Evolutionary conservation across 2,329 filamentous ascomycete genomes (phyloP), one percentile per base, ranked within the genome.

Genomic region (Lojkania enalia): DNA sequence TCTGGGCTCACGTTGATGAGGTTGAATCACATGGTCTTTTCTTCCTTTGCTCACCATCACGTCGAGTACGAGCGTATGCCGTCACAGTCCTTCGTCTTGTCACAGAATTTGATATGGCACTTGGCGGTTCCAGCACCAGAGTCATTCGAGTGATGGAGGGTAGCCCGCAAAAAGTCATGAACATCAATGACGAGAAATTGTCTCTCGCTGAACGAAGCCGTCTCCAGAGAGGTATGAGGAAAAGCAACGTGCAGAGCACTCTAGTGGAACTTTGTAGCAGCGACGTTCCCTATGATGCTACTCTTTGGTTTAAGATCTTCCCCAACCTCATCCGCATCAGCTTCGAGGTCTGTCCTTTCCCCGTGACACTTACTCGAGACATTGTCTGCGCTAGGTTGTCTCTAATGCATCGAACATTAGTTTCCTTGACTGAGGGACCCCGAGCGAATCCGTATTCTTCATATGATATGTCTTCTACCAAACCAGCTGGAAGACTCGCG

Each of bases 261-360:
- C 75, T 99, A 14, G 87, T 97, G 23, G 92, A 97, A 65, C 81
- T 99, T 18, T 97, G 94, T 71, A 92, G 90, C 57, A 97, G 94
- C 71, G 94, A 97, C 57, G 84, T 94, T 19, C 90, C 90, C 0
- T 96, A 97, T 61, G 94, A 99, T 65, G 86, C 90, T 2, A 95
- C 91, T 0, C 74, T 99, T 11, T 99, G 94, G 94, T 95, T 94
- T 73, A 99, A 97, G 64, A 86, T 97, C 14, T 99, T 99, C 61
- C 95, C 94, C 3, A 97, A 96, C 61, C 79, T 99, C 21, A 88
- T 99, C 44, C 84, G 90, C 9, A 86, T 95, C 55, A 90, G 90
- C 46, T 95, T 90, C 61, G 89, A 96, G 55, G 87, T 87, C 47
- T 99, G 92, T 59, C 88, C 90, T 0, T 91, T 95, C 59, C 90